Evolutionary conservation across 2,329 filamentous ascomycete genomes (phyloP).

Genomic region (Clonostachys sp.): DNA sequence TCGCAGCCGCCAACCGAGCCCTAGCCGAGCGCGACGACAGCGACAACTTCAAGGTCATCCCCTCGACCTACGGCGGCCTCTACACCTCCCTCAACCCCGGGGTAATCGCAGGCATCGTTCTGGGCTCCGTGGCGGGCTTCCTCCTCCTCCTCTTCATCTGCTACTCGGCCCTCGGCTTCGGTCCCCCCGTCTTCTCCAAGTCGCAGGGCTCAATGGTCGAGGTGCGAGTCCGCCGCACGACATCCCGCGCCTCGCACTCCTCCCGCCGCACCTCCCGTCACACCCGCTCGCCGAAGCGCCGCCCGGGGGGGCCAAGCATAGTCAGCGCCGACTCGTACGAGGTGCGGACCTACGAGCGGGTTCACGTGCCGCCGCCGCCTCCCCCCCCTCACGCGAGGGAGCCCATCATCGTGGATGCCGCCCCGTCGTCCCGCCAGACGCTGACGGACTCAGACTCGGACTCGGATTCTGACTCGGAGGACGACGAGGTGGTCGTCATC

Average conservation of each 20-base stretch:
- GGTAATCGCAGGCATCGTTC: constrained; percentile 35
- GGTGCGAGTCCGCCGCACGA: constrained; percentile 2
- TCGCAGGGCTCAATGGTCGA: constrained; percentile 3
- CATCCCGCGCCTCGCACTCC: constrained; percentile 7
- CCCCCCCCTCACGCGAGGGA: constrained; percentile 1
- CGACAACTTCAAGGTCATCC: constrained; percentile 19
- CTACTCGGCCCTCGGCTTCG: constrained; percentile 41
- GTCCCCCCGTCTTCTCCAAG: constrained; percentile 21
- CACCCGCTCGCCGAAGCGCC: constrained; percentile 9
- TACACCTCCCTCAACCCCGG: constrained; percentile 35
- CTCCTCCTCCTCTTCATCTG: constrained; percentile 47
- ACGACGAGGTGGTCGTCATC: constrained; percentile 31
- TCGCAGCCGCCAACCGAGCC: constrained; percentile 3
- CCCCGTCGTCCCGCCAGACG: constrained; percentile 12
- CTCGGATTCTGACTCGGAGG: constrained; percentile 4
- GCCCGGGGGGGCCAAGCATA: constrained; percentile 5
- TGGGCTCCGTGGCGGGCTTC: constrained; percentile 43
- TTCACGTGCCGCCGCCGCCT: neutral
- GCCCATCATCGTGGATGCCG: constrained; percentile 16
- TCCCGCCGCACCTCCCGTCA: constrained; percentile 8
- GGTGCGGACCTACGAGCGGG: constrained; percentile 14
- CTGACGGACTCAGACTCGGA: constrained; percentile 7
- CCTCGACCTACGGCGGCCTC: constrained; percentile 24
- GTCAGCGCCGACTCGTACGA: constrained; percentile 18
- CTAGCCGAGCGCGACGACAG: constrained; percentile 7